Base-by-base conservation (phyloP, 2,329 filamentous ascomycete species). In the Mariannaea sp. region DNA sequence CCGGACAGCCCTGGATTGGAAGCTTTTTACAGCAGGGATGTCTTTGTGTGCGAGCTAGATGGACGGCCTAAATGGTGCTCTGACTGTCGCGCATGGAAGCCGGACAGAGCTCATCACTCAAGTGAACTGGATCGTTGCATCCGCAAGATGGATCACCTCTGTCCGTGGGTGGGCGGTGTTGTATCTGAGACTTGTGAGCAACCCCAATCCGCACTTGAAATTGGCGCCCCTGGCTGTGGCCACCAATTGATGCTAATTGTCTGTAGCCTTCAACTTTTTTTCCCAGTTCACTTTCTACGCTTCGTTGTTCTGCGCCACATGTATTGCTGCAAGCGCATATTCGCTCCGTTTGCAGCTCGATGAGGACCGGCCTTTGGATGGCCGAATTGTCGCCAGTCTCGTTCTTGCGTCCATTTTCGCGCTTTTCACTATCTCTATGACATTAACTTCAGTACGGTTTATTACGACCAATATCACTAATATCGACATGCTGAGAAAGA, bases 141-240 rank as follows among this genome's bases (percentile, higher is more conserved):
- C 17, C 77, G 82, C 33, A 94, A 94, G 66, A 94, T 97, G 88
- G 93, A 97, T 59, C 93, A 97, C 68, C 94, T 92, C 65, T 99
- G 94, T 67, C 94, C 93, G 0, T 97, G 88, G 89, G 92, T 96
- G n/a, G 93, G 93, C 4, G 94, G 93, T 17, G 89, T 96, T 60
- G 86, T 99, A 8, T 88, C 86, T 0, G 92, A 97, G 70, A 92
- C 85, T 2, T 85, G 82, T 84, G 65, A 69, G 81, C 13, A 13
- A 71, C 13, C 10, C 12, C 9, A 7, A 17, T 7, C 2, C n/a
- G n/a, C n/a, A n/a, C n/a, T 6, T 33, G 8, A 35, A 20, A n/a
- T 55, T 26, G 41, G 33, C n/a, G n/a, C n/a, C n/a, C n/a, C n/a
- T n/a, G n/a, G n/a, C n/a, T n/a, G n/a, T n/a, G n/a, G n/a, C n/a